Conservation (phyloP, 257 asterid genomes). For the Salvia rosmarinus region DNA sequence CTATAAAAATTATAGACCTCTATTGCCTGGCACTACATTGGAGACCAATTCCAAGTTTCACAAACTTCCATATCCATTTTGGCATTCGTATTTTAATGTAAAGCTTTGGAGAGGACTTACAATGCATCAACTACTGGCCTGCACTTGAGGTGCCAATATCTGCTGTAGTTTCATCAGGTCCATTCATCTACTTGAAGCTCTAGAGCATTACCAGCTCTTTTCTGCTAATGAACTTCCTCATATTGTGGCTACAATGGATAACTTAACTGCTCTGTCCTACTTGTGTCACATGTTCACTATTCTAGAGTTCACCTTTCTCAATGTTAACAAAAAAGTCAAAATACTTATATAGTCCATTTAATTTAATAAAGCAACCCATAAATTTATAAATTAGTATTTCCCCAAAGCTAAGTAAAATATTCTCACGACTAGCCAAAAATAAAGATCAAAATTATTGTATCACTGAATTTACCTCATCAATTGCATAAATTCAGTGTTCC, state of each 20-base stretch:
- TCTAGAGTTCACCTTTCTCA: neutral
- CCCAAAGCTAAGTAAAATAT: slow-evolving; percentile 1
- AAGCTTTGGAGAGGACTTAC: neutral
- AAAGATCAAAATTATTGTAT: neutral
- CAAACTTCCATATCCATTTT: neutral
- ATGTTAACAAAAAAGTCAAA: neutral
- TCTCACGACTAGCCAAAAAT: neutral
- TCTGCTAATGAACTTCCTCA: slow-evolving; percentile 21
- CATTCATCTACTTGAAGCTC: neutral
- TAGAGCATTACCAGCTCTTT: slow-evolving; percentile 8
- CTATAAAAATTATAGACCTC: neutral
- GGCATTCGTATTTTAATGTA: neutral
- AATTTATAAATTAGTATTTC: neutral
- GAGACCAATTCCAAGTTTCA: neutral
- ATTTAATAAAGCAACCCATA: slow-evolving; percentile 5
- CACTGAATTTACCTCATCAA: slow-evolving; percentile 26
- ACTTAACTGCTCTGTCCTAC: slow-evolving; percentile 13
- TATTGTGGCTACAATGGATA: slow-evolving; percentile 13
- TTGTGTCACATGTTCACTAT: neutral
- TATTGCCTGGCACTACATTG: neutral
- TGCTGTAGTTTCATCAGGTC: neutral
- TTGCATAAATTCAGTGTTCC: slow-evolving; percentile 15
- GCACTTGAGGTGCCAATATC: neutral
- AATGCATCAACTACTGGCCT: neutral
- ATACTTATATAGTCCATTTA: neutral